Base-by-base conservation (phyloP, 2,329 filamentous ascomycete species). In the Calycina herbarum region DNA sequence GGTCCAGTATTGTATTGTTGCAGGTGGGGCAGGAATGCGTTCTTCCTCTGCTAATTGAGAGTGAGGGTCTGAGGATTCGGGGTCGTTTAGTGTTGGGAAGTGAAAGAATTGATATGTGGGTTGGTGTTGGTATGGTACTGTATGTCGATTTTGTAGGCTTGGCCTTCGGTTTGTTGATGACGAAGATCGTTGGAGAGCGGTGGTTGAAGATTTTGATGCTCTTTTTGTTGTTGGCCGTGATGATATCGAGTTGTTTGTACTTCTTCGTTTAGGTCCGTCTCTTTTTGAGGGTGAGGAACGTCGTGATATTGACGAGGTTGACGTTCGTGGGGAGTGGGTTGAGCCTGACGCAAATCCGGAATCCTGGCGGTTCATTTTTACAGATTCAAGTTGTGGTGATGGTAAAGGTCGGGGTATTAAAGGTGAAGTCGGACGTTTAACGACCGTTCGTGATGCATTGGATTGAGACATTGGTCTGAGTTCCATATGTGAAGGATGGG, bases 1-100 rank as follows among this genome's bases (percentile, higher is more conserved):
- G 0, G 86, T 89, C 87, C 87, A 89, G 77, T 89, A 89, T 73
- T 89, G 85, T 1, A 85, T 85, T 2, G 87, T 88, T 69, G 83
- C 82, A 3, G 84, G 84, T 13, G 85, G 86, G 1, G 80, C 79
- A 2, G 79, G 76, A 4, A 63, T 57, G n/a, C 11, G 8, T 27
- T 54, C 24, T 24, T 54, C 48, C 11, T 27, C 48, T 13, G 20
- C 48, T 11, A 24, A 4, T 27, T 24, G 48, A 13, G 48, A 27
- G 58, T 61, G 27, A 17, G 58, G 33, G 57, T 51, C 42, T 7
- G 42, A 54, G 17, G 58, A 64, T 40, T 61, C 59, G 31, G 67
- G 59, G 15, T 68, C 66, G 13, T 59, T 59, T 24, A 75, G 65
- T 1, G 70, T 66, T 11, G 75, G 73, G 57, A 76, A 76, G n/a